Evolutionary conservation across 805 yeast genomes (phyloP).

Genomic region (Lachancea sp.): DNA sequence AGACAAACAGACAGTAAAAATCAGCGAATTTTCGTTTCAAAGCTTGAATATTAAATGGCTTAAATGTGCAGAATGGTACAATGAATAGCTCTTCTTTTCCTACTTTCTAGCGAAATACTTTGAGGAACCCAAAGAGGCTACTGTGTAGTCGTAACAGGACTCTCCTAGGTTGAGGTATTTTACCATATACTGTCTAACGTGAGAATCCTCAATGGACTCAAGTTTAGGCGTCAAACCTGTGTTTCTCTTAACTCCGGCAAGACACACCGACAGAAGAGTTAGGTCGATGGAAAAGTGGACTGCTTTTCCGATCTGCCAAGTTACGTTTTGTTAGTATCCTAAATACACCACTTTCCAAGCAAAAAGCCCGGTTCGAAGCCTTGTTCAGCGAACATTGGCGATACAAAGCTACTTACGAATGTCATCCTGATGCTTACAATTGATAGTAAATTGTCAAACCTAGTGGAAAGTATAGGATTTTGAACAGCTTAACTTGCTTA

Average conservation of each 20-base stretch:
- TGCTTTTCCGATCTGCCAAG: conserved; percentile 43
- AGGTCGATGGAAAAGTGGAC: conserved; percentile 55
- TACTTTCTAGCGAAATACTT: conserved; percentile 62
- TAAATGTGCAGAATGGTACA: no score
- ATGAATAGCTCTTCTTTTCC: background rate
- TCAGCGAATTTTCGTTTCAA: background rate
- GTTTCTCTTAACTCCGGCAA: conserved; percentile 67
- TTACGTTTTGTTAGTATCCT: background rate
- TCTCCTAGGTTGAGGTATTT: conserved; percentile 86
- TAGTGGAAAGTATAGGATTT: no score
- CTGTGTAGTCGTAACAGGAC: conserved; percentile 63
- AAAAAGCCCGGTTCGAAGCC: no score
- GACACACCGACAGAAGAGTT: conserved; percentile 54
- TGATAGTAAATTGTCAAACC: no score
- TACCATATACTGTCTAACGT: conserved; percentile 44
- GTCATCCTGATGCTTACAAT: conserved; percentile 3
- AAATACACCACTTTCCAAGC: no score
- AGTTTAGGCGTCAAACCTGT: conserved; percentile 62
- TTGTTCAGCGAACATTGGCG: no score
- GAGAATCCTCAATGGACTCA: conserved; percentile 40
- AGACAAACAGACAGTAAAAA: no score
- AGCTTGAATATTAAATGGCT: no score
- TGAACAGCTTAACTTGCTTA: no score
- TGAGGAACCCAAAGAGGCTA: conserved; percentile 64
- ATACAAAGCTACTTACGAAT: conserved; percentile 1